Evolutionary conservation across 1,139 yeast genomes (phyloP).

Genomic region (Entelexis paramagnoliae): DNA sequence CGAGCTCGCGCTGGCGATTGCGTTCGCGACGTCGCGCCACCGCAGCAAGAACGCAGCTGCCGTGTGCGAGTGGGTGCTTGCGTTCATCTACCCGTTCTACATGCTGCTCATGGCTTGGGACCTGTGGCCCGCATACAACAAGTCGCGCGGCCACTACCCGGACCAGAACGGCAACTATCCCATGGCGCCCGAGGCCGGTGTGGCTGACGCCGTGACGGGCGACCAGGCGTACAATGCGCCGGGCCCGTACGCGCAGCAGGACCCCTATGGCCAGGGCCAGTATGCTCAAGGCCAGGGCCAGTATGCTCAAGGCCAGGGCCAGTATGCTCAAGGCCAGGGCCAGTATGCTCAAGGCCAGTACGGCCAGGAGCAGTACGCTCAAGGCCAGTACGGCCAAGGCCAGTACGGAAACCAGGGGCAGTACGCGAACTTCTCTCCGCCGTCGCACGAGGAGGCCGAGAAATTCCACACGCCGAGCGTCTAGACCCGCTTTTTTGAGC

Average conservation of each 20-base stretch:
- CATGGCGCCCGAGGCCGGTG: constrained; percentile 2
- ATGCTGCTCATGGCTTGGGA: constrained; percentile 60
- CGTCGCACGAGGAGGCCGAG: constrained; percentile 2
- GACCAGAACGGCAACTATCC: constrained; percentile 15
- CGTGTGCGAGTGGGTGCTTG: constrained; percentile 69
- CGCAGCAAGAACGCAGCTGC: constrained; percentile 43
- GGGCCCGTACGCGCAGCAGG: background rate
- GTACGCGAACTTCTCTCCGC: background rate
- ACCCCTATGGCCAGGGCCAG: background rate
- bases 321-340: background rate
- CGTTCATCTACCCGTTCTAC: constrained; percentile 72
- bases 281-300: background rate
- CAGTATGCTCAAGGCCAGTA: background rate
- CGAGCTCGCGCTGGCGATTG: constrained; percentile 63
- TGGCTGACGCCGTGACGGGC: background rate
- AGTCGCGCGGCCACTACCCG: constrained; percentile 22
- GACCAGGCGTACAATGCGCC: background rate
- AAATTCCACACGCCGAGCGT: constrained; percentile 6
- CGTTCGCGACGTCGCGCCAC: constrained; percentile 47
- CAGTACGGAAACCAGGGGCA: background rate
- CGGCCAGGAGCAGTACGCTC: background rate
- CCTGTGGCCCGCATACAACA: constrained; percentile 51
- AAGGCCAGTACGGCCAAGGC: too few species aligned
- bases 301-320: background rate
- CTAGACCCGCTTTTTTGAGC: background rate